Conservation (phyloP, 352 stramenopile species). For the Globisporangium splendens region DNA sequence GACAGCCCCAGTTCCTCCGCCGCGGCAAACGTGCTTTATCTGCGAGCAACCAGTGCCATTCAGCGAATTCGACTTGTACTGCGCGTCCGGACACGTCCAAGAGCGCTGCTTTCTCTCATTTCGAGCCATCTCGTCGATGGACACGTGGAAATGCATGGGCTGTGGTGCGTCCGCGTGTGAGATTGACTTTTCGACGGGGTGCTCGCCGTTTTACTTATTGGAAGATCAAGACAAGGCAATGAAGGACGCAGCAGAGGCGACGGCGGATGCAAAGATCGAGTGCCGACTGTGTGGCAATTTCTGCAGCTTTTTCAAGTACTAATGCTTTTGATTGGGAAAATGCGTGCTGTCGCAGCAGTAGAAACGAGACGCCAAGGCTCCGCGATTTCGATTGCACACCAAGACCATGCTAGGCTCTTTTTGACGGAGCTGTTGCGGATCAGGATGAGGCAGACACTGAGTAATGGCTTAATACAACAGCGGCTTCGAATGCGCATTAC, state of each 20-base stretch:
- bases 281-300: constrained; percentile 76
- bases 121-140: constrained; percentile 53
- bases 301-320: constrained; percentile 76
- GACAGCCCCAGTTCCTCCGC: constrained; percentile 27
- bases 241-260: neutral
- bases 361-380: neutral
- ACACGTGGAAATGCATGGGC: constrained; percentile 82
- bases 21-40: constrained; percentile 66
- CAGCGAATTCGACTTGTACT: constrained; percentile 57
- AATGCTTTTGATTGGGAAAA: neutral
- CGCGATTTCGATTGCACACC: too few species aligned
- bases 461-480: too few species aligned
- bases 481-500: too few species aligned
- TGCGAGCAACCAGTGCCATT: constrained; percentile 60
- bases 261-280: constrained; percentile 32
- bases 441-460: too few species aligned
- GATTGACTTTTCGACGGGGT: constrained; percentile 36
- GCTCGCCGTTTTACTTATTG: constrained; percentile 66
- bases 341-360: neutral
- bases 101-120: constrained; percentile 81
- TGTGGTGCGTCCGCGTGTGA: constrained; percentile 62
- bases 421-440: too few species aligned
- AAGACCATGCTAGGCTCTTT: too few species aligned
- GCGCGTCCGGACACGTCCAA: constrained; percentile 53
- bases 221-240: constrained; percentile 18